phyloP scores from a whole-genome alignment of 164 flowering plant genomes.

The Akebia trifoliata region DNA sequence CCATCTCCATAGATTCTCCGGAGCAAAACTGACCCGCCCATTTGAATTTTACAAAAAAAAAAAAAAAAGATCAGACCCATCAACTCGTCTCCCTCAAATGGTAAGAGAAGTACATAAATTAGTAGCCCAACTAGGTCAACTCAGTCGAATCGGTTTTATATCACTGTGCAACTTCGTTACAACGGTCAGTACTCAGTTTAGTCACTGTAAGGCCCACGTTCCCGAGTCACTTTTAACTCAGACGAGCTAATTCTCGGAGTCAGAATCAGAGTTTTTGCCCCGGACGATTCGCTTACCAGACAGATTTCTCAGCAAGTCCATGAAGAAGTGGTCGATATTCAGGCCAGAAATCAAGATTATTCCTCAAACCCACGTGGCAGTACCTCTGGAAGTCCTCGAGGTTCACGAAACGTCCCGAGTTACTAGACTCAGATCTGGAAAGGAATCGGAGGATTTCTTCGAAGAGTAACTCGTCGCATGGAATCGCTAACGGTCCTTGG shows the following conservation, averaged over 20 bases:
- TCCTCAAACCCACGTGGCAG: slow-evolving; percentile 38
- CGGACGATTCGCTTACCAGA: slow-evolving; percentile 16
- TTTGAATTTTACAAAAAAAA: too few relatives aligned
- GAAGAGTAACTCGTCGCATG: slow-evolving; percentile 77
- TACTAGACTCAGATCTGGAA: slow-evolving; percentile 36
- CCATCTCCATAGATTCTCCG: slow-evolving; percentile 52
- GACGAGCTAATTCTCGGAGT: slow-evolving; percentile 14
- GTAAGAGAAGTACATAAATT: too few relatives aligned
- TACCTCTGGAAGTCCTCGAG: slow-evolving; percentile 49
- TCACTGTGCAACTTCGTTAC: too few relatives aligned
- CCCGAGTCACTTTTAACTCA: slow-evolving; percentile 13
- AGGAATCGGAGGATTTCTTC: slow-evolving; percentile 60
- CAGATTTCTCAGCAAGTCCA: slow-evolving; percentile 25
- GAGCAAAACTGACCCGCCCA: slow-evolving; percentile 20
- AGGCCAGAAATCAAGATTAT: slow-evolving; percentile 40
- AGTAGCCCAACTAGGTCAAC: too few relatives aligned
- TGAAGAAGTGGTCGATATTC: slow-evolving; percentile 65
- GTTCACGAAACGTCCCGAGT: slow-evolving; percentile 33
- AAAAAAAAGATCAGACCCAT: too few relatives aligned
- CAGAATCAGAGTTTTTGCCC: neutral
- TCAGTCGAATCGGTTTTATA: too few relatives aligned
- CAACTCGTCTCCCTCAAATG: neutral
- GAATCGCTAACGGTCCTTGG: slow-evolving; percentile 66
- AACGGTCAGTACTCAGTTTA: too few relatives aligned
- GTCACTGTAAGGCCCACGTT: too few relatives aligned